Percentiles rank a stretch among this genome's conserved stretches.
Conservation (phyloP, 2,329 filamentous ascomycete species). For the Parafenestella ontariensis region DNA sequence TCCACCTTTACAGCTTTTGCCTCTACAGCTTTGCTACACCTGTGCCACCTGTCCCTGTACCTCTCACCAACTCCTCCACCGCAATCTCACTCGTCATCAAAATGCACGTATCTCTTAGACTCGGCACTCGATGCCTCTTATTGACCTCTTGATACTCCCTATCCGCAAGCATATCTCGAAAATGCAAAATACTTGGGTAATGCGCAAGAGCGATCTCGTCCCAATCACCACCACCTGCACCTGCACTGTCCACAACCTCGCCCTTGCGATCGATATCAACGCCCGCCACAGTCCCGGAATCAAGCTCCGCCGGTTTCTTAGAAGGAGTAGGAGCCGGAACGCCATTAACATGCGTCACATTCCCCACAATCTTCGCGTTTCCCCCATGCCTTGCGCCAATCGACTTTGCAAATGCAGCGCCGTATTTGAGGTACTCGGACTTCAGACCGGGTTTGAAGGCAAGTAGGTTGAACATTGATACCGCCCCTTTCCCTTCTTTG, state of each 20-base stretch:
- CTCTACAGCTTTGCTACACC: no score
- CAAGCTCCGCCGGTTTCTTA: no score
- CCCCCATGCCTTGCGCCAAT: slow-evolving; percentile 64
- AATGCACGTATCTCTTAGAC: slow-evolving; percentile 61
- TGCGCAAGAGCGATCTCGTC: slow-evolving; percentile 71
- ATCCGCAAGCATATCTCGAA: slow-evolving; percentile 66
- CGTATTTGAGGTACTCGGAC: slow-evolving; percentile 64
- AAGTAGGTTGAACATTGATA: slow-evolving; percentile 70
- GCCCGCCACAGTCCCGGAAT: no score
- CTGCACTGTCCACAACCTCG: slow-evolving; percentile 1
- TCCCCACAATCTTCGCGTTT: slow-evolving; percentile 67
- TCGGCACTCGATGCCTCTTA: slow-evolving; percentile 58
- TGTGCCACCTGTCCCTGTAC: no score
- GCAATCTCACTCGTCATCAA: slow-evolving; percentile 62
- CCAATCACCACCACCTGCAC: slow-evolving; percentile 52
- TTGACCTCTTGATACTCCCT: slow-evolving; percentile 67
- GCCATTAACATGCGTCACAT: slow-evolving; percentile 52
- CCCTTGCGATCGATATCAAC: no score
- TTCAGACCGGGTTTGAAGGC: slow-evolving; percentile 63
- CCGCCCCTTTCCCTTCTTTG: slow-evolving; percentile 50
- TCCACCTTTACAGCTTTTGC: no score
- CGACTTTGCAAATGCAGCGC: slow-evolving; percentile 57
- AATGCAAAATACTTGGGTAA: slow-evolving; percentile 68
- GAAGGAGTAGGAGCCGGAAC: no score
- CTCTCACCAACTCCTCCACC: slow-evolving; percentile 22